Evolutionary conservation across 1,284 basidiomycete species (phyloP).

Genomic region (Xerocomus minutiporus): DNA sequence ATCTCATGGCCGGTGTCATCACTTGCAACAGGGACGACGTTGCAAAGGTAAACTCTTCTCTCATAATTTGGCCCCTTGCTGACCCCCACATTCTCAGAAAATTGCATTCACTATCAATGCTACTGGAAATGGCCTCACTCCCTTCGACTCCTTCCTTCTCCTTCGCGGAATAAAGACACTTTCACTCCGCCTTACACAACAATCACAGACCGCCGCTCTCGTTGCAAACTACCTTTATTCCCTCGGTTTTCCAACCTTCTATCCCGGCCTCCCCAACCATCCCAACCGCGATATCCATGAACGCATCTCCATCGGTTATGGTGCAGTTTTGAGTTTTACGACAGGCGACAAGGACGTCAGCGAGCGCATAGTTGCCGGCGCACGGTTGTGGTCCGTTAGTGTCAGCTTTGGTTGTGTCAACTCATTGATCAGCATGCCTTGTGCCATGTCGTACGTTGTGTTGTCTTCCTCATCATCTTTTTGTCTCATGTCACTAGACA

Average conservation of each 20-base stretch:
- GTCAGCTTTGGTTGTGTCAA: slow-evolving; percentile 99
- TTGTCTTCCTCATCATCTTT: slow-evolving; percentile 10
- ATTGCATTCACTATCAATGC: slow-evolving; percentile 92
- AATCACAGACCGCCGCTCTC: slow-evolving; percentile 78
- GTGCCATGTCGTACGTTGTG: slow-evolving; percentile 91
- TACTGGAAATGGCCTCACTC: slow-evolving; percentile 95
- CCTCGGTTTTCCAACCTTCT: slow-evolving; percentile 91
- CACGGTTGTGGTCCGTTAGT: slow-evolving; percentile 94
- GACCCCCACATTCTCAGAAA: slow-evolving; percentile 43
- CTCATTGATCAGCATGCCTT: slow-evolving; percentile 98
- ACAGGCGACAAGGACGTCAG: slow-evolving; percentile 90
- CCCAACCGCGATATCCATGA: slow-evolving; percentile 86
- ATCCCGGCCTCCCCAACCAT: slow-evolving; percentile 85
- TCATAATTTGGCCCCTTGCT: neutral
- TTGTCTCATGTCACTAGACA: slow-evolving; percentile 53
- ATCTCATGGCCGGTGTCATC: slow-evolving; percentile 96
- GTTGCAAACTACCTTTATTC: slow-evolving; percentile 86
- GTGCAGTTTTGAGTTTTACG: slow-evolving; percentile 92
- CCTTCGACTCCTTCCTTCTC: slow-evolving; percentile 94
- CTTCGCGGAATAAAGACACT: slow-evolving; percentile 96
- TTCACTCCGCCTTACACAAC: slow-evolving; percentile 93
- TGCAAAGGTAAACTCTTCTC: slow-evolving; percentile 58
- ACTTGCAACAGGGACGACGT: slow-evolving; percentile 90
- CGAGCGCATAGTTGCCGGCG: slow-evolving; percentile 89
- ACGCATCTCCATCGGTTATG: slow-evolving; percentile 84